Percentiles rank a stretch among this genome's conserved stretches.
These are phyloP conservation scores for Penicillium sp. DNA, from an alignment of 2,329 filamentous ascomycete genomes.

Conservation along the genomic window DNA sequence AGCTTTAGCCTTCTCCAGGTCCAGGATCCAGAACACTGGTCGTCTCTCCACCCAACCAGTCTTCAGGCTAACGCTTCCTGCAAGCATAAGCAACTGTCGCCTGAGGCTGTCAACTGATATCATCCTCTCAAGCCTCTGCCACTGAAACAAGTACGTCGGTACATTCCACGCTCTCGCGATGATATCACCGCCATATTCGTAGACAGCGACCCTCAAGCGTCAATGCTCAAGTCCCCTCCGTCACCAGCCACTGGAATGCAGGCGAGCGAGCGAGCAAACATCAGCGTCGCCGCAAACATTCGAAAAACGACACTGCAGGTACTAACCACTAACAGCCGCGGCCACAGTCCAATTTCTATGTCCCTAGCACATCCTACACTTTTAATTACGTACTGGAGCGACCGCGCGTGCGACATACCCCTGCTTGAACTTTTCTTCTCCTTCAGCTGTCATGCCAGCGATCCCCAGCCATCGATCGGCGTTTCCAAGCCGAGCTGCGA, in stretches of 20 bases:
- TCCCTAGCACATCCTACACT: not conserved
- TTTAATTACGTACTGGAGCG: not conserved
- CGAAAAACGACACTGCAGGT: not conserved
- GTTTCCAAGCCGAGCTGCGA: not conserved
- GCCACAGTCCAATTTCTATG: not conserved
- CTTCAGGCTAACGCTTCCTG: not conserved
- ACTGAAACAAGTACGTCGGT: not conserved
- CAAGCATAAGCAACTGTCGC: not conserved
- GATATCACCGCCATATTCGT: not conserved
- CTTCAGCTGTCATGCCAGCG: not conserved
- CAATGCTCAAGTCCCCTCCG: not conserved
- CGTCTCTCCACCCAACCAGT: not conserved
- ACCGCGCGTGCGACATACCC: not conserved
- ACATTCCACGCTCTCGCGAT: not conserved
- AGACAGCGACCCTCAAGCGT: not conserved
- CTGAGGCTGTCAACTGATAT: not conserved
- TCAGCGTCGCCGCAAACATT: constrained; percentile 3
- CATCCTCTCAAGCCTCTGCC: not conserved
- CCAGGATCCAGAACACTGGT: not conserved
- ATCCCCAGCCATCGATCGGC: constrained; percentile 11
- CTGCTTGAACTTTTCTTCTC: not conserved
- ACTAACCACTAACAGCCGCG: not conserved
- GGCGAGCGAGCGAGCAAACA: not conserved
- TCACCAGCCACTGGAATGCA: constrained; percentile 2
- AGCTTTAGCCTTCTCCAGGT: not conserved